Evolutionary conservation across 768 basidiomycete species (phyloP), one percentile per base, ranked within the genome.

Genomic region (Kwoniella dejecticola): DNA sequence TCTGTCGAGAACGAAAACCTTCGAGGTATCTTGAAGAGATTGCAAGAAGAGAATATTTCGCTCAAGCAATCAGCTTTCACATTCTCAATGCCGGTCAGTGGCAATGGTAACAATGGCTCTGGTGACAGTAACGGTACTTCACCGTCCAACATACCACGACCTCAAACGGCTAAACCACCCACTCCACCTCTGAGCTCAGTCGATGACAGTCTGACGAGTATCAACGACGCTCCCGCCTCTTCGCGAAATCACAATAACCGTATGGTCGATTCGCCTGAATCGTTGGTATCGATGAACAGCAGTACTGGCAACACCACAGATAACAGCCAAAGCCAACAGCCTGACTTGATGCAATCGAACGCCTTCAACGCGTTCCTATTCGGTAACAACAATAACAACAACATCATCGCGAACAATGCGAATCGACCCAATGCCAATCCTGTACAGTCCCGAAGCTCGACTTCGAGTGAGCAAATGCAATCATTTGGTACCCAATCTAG

Each of bases 1-100:
- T 80, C 81, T 57, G 80, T 86, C 23, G 93, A 95, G 80, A 95
- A 97, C 68, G 88, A 89, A 64, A 95, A 94, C 72, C 82, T 96
- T 23, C 87, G 89, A 46, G 92, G 94, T 74, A 83, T 95, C 52
- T 83, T 95, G 44, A 81, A 85, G 52, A 86, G 92, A 12, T 82
- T 97, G 1, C 93, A 94, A 75, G 86, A 85, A 57, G 93, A 97
- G 81, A 95, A 94, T 65, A 79, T 90, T 56, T 80, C 85, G 52
- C 84, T 96, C 69, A 92, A 89, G 78, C 85, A 90, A 74, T 79
- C 84, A 0, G 82, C 87, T 2, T 97, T 96, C 78, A 94, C 91
- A 0, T 95, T 95, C 73, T 79, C 86, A 1, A 83, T 92, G 42
- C 88, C 90, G 19, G 83, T 84, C 44, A 63, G 75, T 62, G 71